phyloP scores from a whole-genome alignment of 495 filamentous ascomycete genomes.

The Aspergillus affinis region DNA sequence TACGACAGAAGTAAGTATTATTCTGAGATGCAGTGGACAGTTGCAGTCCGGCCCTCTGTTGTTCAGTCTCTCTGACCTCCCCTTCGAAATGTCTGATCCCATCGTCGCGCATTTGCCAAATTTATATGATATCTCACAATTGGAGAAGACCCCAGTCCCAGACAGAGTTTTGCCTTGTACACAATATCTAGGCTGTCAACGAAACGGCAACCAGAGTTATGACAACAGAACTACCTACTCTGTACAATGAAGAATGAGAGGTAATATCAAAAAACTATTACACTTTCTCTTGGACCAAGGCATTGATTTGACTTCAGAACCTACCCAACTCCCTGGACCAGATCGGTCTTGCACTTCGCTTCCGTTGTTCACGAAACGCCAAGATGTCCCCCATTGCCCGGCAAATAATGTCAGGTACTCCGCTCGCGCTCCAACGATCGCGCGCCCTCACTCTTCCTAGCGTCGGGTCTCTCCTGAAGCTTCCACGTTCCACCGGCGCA shows the following conservation, averaged over 20 bases:
- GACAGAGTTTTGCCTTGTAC: neutral
- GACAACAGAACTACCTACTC: neutral
- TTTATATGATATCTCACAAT: neutral
- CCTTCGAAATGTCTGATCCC: too few relatives aligned
- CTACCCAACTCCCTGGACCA: too few relatives aligned
- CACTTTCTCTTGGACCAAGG: neutral
- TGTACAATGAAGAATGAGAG: neutral
- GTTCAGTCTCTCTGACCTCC: too few relatives aligned
- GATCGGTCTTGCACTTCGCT: too few relatives aligned
- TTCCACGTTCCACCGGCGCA: constrained; percentile 22
- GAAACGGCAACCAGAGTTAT: neutral
- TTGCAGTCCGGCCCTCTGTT: too few relatives aligned
- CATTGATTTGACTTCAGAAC: neutral
- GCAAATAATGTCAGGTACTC: neutral
- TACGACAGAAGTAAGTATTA: too few relatives aligned
- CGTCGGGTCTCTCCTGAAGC: constrained; percentile 19
- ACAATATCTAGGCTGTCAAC: neutral
- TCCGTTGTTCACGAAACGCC: neutral
- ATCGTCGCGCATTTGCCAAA: too few relatives aligned
- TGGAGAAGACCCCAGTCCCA: neutral
- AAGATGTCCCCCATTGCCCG: neutral
- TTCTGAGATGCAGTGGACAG: too few relatives aligned
- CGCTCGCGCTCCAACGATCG: neutral
- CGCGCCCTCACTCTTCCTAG: constrained; percentile 1
- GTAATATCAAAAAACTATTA: neutral